These are phyloP conservation scores for Malus hybrid DNA, from an alignment of 331 rosid species.

Conservation along the genomic window DNA sequence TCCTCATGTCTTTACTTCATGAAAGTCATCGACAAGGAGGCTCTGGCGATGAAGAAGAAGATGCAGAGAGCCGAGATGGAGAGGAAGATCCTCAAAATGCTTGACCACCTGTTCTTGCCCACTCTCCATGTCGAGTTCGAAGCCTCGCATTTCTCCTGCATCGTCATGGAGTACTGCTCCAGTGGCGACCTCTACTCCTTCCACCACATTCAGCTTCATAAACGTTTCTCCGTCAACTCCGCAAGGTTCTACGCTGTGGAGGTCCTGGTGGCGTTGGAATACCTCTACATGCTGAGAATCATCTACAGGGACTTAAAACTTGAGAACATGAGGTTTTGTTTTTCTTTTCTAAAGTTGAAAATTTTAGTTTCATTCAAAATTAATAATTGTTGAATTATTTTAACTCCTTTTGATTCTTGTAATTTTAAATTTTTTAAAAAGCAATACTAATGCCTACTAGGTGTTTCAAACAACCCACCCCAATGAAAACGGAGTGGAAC, in stretches of 20 bases:
- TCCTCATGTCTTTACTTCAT: constrained; percentile 53
- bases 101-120: constrained; percentile 89
- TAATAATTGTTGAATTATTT: too few species aligned
- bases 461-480: too few species aligned
- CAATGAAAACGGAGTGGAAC: too few species aligned
- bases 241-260: constrained; percentile 40
- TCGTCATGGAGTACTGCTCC: constrained; percentile 94
- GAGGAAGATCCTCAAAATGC: constrained; percentile 81
- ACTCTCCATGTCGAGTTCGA: constrained; percentile 88
- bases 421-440: too few species aligned
- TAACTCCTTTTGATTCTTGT: too few species aligned
- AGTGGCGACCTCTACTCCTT: constrained; percentile 92
- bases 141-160: constrained; percentile 84
- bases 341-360: too few species aligned
- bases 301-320: too few species aligned
- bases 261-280: too few species aligned
- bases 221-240: constrained; percentile 69
- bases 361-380: too few species aligned
- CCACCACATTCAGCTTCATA: constrained; percentile 51
- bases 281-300: too few species aligned
- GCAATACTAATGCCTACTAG: too few species aligned
- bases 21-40: constrained; percentile 92
- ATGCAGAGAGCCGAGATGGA: constrained; percentile 86
- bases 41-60: constrained; percentile 70
- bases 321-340: too few species aligned